A percentile compares a stretch with the other conserved stretches of the same genome.
These are phyloP conservation scores for Solanum rostratum DNA, from an alignment of 257 asterid species.

Conservation along the genomic window DNA sequence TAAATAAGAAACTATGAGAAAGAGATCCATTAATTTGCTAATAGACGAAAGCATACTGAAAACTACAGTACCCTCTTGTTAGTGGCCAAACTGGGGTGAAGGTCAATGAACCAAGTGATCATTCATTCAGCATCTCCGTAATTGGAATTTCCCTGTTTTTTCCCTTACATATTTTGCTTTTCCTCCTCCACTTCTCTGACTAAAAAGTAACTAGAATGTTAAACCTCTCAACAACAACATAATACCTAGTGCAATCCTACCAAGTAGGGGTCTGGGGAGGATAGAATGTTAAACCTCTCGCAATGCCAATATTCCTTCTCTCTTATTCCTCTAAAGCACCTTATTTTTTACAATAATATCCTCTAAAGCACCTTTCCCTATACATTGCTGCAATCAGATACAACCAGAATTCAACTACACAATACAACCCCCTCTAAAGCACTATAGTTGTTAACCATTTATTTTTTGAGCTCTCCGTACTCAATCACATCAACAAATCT, in stretches of 20 bases:
- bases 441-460: background rate
- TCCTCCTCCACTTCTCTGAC: background rate
- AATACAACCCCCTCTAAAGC: background rate
- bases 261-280: too few relatives aligned
- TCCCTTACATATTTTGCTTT: background rate
- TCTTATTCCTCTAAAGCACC: background rate
- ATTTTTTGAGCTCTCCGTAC: background rate
- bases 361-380: background rate
- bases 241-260: too few relatives aligned
- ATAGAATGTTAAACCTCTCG: background rate
- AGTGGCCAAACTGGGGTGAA: background rate
- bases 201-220: background rate
- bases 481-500: background rate
- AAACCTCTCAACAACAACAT: background rate
- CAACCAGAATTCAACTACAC: background rate
- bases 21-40: background rate
- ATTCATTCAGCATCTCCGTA: background rate
- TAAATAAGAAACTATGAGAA: background rate
- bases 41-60: background rate
- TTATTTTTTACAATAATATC: background rate
- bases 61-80: background rate
- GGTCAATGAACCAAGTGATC: background rate
- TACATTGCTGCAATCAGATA: background rate
- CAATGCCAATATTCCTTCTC: background rate
- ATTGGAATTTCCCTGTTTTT: background rate